Percentiles rank a stretch among this genome's conserved stretches.
phyloP scores from a whole-genome alignment of 2,329 filamentous ascomycete genomes.

The Helicocarpus griseus region DNA sequence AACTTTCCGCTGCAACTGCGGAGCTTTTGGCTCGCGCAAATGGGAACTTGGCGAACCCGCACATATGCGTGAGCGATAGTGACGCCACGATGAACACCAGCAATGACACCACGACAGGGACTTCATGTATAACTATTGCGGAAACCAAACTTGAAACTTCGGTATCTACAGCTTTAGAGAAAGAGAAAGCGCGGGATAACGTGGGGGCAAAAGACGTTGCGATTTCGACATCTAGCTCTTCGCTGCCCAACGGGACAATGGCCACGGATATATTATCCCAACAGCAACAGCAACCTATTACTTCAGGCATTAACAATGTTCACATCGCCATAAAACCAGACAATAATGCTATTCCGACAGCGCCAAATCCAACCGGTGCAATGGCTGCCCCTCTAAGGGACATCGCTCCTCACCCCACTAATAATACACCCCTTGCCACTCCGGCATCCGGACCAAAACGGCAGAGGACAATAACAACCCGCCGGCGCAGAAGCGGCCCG shows the following conservation, averaged over 20 bases:
- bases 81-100: not conserved
- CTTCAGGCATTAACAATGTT: not conserved
- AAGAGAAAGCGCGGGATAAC: not conserved
- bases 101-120: not conserved
- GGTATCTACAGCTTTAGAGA: not conserved
- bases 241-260: not conserved
- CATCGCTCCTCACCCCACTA: not conserved
- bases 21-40: slow-evolving; percentile 4
- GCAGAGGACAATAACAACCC: slow-evolving; percentile 1
- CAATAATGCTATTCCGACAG: not conserved
- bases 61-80: not conserved
- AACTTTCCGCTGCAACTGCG: slow-evolving; percentile 5
- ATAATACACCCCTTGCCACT: not conserved
- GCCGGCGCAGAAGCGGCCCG: slow-evolving; percentile 3
- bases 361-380: not conserved
- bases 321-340: not conserved
- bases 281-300: not conserved
- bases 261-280: not conserved
- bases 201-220: not conserved
- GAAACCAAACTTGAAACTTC: not conserved
- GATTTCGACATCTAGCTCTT: not conserved
- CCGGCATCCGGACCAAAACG: not conserved
- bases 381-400: not conserved
- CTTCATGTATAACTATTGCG: not conserved
- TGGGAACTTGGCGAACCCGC: not conserved